Conservation (phyloP, 495 filamentous ascomycete species). For the Neurospora sp. region DNA sequence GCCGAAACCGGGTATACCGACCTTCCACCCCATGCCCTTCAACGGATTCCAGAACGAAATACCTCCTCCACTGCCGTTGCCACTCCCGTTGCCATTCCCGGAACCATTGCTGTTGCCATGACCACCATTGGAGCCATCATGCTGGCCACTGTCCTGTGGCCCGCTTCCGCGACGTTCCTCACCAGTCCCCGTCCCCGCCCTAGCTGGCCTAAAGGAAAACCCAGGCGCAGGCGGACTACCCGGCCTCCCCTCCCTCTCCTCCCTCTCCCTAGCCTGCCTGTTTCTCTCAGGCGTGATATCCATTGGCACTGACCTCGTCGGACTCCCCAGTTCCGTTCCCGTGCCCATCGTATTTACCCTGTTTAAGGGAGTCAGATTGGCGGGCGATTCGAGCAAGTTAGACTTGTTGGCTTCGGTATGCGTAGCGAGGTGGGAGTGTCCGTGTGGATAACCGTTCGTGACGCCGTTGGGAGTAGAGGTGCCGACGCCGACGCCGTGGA, state of each 20-base stretch:
- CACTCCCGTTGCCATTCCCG: conserved; percentile 9
- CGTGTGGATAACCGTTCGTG: not conserved
- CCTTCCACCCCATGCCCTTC: not conserved
- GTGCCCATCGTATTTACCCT: not conserved
- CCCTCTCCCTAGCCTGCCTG: not conserved
- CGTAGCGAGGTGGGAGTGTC: not conserved
- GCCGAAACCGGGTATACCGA: not conserved
- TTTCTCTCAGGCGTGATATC: not conserved
- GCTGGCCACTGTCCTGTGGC: not conserved
- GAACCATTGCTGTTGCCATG: not conserved
- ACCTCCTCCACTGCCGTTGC: not conserved
- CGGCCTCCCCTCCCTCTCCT: not conserved
- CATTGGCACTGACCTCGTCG: not conserved
- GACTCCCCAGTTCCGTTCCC: not conserved
- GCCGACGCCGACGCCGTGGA: not conserved
- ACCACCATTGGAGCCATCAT: too few species aligned
- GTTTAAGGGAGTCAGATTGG: not conserved
- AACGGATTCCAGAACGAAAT: conserved; percentile 21
- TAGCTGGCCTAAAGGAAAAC: not conserved
- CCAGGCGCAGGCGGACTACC: not conserved
- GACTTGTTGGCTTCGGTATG: not conserved
- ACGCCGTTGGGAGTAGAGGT: not conserved
- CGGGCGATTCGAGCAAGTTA: not conserved
- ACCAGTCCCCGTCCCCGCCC: not conserved
- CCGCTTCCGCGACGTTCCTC: conserved; percentile 25